Conservation (phyloP, 2,329 filamentous ascomycete species). For the Aspergillus pseudotamarii region DNA sequence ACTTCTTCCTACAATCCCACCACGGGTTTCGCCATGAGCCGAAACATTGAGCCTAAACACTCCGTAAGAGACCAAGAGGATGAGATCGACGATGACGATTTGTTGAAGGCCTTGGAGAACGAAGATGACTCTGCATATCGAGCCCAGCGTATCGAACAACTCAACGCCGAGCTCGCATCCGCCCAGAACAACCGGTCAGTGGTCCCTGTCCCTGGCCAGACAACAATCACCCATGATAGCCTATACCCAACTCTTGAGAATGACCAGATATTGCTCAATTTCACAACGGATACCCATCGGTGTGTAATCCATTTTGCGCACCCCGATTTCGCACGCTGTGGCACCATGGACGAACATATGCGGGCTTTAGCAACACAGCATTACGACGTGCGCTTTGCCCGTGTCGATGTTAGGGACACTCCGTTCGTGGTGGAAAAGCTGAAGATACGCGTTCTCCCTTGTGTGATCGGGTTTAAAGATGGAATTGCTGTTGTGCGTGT, state of each 20-base stretch:
- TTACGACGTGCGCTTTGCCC: conserved; percentile 48
- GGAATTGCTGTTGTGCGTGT: conserved; percentile 49
- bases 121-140: conserved; percentile 59
- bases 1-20: neutral
- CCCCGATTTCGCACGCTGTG: conserved; percentile 64
- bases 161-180: conserved; percentile 59
- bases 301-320: conserved; percentile 68
- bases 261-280: conserved; percentile 62
- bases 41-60: conserved; percentile 34
- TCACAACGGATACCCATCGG: conserved; percentile 60
- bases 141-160: conserved; percentile 60
- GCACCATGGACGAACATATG: conserved; percentile 64
- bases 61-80: conserved; percentile 40
- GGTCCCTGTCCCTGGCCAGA: conserved; percentile 13
- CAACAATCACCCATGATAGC: conserved; percentile 26
- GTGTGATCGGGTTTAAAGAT: conserved; percentile 53
- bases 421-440: conserved; percentile 53
- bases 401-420: conserved; percentile 49
- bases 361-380: conserved; percentile 46
- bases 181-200: conserved; percentile 43
- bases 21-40: conserved; percentile 12
- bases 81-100: conserved; percentile 59
- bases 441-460: conserved; percentile 49
- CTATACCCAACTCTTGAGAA: conserved; percentile 45
- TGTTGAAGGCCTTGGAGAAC: conserved; percentile 59